Base-by-base conservation (phyloP, 192 early-diverging fungal genomes). In the Gigaspora rosea region DNA sequence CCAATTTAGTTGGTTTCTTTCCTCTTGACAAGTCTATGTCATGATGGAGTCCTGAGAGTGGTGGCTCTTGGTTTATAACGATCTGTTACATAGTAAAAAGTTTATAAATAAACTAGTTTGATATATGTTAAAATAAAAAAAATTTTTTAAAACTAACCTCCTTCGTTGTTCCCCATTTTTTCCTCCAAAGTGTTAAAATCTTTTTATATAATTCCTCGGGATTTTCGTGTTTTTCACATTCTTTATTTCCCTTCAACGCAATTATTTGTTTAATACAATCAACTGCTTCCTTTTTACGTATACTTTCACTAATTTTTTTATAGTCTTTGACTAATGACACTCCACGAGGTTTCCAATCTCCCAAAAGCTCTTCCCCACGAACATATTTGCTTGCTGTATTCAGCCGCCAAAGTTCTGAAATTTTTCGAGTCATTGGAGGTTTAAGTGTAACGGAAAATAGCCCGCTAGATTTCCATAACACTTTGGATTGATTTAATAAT, bases 321-420 rank as follows among this genome's bases (percentile, higher is more conserved):
- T 78, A 91, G 51, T 88, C 90, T 57, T 86, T 83, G 20, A 94
- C 81, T 50, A 90, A 79, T 0, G 85, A 89, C 5, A 94, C 84
- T 32, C 92, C 89, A 8, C 92, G 86, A 1, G 93, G 93, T 66
- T 87, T 86, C 92, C 92, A 93, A 1, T 76, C 78, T 6, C 80
- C 83, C 66, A 94, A 80, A 33, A 86, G 83, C 61, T 94, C 93
- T 59, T 92, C 89, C 58, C 93, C 93, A 8, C 90, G 87, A 16
- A 94, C 88, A 77, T 91, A 91, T 70, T 90, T 87, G 18, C 84
- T 83, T 27, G 86, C 87, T 1, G 90, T 90, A 78, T 90, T 90
- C 51, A 90, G 80, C 8, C 90, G 80, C 93, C 93, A 94, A 20
- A 94, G 70, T 18, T 89, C 88, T 8, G 83, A 83, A n/a, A 83